A percentile compares a stretch with the other conserved stretches of the same genome.
phyloP scores from a whole-genome alignment of 352 stramenopile genomes.

The Pythium grandisporangium region DNA sequence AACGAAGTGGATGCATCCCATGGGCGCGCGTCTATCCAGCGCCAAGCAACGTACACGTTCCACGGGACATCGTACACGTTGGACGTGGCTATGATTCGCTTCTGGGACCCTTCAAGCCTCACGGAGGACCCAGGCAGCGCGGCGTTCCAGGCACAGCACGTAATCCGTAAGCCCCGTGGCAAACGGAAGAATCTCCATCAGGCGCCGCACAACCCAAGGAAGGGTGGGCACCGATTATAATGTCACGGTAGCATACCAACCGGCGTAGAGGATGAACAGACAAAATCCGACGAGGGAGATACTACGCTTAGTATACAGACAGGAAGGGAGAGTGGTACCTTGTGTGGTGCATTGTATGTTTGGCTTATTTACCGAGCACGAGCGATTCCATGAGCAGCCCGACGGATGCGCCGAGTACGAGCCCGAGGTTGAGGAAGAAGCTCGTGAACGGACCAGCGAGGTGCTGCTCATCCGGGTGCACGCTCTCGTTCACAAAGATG shows the following conservation, averaged over 20 bases:
- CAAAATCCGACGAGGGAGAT: too few relatives aligned
- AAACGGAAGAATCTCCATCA: too few relatives aligned
- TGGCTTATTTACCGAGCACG: slow-evolving; percentile 27
- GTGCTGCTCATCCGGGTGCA: slow-evolving; percentile 57
- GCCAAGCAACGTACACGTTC: slow-evolving; percentile 21
- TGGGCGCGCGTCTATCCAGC: slow-evolving; percentile 1
- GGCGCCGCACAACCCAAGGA: too few relatives aligned
- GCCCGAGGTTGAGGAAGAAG: slow-evolving; percentile 78
- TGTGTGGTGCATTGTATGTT: slow-evolving; percentile 15
- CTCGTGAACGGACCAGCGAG: slow-evolving; percentile 74
- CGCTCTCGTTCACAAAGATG: slow-evolving; percentile 77
- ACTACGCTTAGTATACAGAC: too few relatives aligned
- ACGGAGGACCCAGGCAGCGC: slow-evolving; percentile 14
- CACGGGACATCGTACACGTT: slow-evolving; percentile 22
- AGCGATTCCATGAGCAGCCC: slow-evolving; percentile 55
- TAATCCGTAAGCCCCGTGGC: slow-evolving; percentile 18
- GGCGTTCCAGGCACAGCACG: slow-evolving; percentile 26
- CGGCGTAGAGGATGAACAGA: too few relatives aligned
- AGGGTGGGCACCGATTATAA: too few relatives aligned
- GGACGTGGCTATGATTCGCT: slow-evolving; percentile 38
- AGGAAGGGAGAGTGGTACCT: too few relatives aligned
- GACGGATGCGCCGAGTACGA: slow-evolving; percentile 65
- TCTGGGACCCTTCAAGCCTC: slow-evolving; percentile 33
- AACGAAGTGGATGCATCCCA: neutral
- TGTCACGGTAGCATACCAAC: too few relatives aligned